Evolutionary conservation across 768 basidiomycete species (phyloP), one percentile per base, ranked within the genome.

Genomic region (Tricholoma flavovirens): DNA sequence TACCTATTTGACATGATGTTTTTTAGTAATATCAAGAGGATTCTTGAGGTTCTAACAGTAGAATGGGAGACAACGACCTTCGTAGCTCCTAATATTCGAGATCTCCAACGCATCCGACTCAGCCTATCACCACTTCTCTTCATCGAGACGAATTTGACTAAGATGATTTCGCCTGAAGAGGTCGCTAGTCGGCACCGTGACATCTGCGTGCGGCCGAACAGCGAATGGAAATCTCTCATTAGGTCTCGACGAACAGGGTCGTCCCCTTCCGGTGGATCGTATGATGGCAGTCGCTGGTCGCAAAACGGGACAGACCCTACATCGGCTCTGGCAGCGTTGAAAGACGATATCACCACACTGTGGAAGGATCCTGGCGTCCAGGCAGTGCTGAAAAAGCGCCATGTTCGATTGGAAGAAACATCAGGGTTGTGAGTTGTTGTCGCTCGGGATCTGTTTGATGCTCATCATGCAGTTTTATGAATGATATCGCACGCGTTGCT

Each of bases 341-440:
- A 73, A 12, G 77, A 81, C n/a, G 86, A 87, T 58, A 84, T 89
- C 32, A 67, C 83, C 10, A 62, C 72, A 8, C 67, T 89, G 3
- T 90, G 88, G 88, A 73, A 76, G 21, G 82, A 88, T 60, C 59
- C 71, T 3, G 73, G 73, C 4, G 79, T 89, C 0, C 76, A 73
- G 55, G 75, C 72, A 4, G 73, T 86, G 55, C 64, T 91, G 49
- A 71, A 70, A 40, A 75, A 74, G 62, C 75, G 75, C 22, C 74
- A 75, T 0, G 70, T 87, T 2, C 66, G 74, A n/a, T 64, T 90
- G 56, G 80, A 84, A 62, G 78, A 83, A 50, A 77, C 75, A 53
- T 78, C 86, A 3, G 88, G 87, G 7, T 90, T 89, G 86, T 87
- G 63, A 68, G 85, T 17, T 77, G 5, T n/a, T 46, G 11, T 59